phyloP scores from a whole-genome alignment of 2,329 filamentous ascomycete genomes.

The Hirsutella rhossiliensis region DNA sequence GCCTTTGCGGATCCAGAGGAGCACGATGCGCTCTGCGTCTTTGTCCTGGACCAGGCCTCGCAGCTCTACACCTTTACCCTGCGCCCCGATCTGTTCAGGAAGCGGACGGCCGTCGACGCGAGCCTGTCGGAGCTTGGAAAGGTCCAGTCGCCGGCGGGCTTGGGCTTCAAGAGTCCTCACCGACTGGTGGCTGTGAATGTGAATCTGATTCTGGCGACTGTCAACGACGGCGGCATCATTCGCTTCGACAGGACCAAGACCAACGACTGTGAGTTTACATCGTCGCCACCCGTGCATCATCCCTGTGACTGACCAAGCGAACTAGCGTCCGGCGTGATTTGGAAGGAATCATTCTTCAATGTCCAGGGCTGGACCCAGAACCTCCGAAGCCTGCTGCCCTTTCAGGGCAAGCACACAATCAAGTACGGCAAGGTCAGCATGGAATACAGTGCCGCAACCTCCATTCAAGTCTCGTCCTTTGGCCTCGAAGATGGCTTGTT shows the following conservation, averaged over 20 bases:
- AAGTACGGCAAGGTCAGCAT: conserved; percentile 51
- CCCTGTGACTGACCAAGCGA: background rate
- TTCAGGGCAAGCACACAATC: conserved; percentile 52
- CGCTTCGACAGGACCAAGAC: conserved; percentile 49
- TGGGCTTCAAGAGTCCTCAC: conserved; percentile 70
- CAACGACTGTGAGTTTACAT: conserved; percentile 29
- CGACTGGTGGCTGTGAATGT: conserved; percentile 64
- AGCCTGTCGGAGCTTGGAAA: conserved; percentile 69
- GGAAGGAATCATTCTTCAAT: conserved; percentile 64
- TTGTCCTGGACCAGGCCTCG: conserved; percentile 67
- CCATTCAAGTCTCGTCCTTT: conserved; percentile 41
- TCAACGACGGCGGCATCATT: conserved; percentile 68
- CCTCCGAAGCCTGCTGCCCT: conserved; percentile 53
- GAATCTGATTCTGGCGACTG: conserved; percentile 64
- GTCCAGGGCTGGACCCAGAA: conserved; percentile 61
- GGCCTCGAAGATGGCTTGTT: conserved; percentile 38
- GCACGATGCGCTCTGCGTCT: conserved; percentile 66
- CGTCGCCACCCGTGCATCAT: background rate
- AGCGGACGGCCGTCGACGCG: conserved; percentile 55
- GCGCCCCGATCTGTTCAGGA: conserved; percentile 69
- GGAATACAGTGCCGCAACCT: conserved; percentile 56
- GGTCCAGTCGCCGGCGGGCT: conserved; percentile 57
- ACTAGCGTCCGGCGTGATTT: conserved; percentile 24
- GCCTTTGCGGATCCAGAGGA: conserved; percentile 70
- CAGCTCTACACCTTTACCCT: conserved; percentile 77